phyloP scores from a whole-genome alignment of 2,329 filamentous ascomycete genomes.

The Penicillium hesseltinei region DNA sequence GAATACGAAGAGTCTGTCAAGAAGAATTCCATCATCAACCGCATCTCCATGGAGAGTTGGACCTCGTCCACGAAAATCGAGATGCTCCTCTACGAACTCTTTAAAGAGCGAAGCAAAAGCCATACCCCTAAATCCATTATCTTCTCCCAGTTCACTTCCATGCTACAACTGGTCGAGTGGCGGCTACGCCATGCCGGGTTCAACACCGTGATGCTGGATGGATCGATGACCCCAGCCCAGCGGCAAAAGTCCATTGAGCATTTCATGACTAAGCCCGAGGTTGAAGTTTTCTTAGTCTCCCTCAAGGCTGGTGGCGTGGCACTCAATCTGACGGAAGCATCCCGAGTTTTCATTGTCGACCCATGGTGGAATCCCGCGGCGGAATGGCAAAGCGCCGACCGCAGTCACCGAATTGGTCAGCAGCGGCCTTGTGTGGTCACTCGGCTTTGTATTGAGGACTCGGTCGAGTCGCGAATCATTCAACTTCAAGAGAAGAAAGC shows the following conservation, averaged over 20 bases:
- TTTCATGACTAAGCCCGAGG: constrained; percentile 92
- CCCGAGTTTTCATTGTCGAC: constrained; percentile 91
- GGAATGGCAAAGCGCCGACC: constrained; percentile 96
- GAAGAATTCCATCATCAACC: constrained; percentile 96
- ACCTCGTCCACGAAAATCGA: constrained; percentile 98
- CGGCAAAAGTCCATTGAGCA: constrained; percentile 91
- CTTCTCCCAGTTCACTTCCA: constrained; percentile 95
- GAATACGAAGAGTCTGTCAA: constrained; percentile 84
- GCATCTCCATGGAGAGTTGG: constrained; percentile 99
- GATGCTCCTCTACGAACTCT: constrained; percentile 88
- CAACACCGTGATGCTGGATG: constrained; percentile 96
- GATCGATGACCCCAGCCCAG: constrained; percentile 92
- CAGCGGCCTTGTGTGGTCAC: constrained; percentile 91
- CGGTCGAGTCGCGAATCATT: constrained; percentile 93
- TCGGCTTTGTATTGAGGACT: constrained; percentile 92
- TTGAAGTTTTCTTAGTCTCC: constrained; percentile 94
- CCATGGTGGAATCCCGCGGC: constrained; percentile 99
- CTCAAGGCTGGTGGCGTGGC: constrained; percentile 95
- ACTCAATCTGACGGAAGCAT: constrained; percentile 91
- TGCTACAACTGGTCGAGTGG: constrained; percentile 97
- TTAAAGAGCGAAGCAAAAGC: constrained; percentile 87
- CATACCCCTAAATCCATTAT: constrained; percentile 95
- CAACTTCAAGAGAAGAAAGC: constrained; percentile 98
- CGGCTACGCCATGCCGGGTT: constrained; percentile 93
- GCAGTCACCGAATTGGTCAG: constrained; percentile 93